phyloP scores from a whole-genome alignment of 768 basidiomycete genomes.

The Trametes maxima region DNA sequence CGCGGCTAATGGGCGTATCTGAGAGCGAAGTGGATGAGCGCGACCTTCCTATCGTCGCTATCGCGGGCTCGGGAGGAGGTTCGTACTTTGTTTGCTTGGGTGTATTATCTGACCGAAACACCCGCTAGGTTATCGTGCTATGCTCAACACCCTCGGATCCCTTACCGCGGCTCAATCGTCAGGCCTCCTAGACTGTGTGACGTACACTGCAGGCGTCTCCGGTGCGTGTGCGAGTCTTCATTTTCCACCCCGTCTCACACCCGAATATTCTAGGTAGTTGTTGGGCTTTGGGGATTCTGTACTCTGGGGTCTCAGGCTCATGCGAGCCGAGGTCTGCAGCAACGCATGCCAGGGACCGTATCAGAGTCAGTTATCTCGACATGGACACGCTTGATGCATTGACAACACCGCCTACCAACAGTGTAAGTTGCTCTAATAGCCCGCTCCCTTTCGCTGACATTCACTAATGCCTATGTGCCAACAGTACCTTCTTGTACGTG shows the following conservation, averaged over 20 bases:
- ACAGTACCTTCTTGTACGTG: constrained; percentile 30
- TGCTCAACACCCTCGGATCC: constrained; percentile 31
- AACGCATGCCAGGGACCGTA: constrained; percentile 26
- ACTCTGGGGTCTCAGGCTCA: constrained; percentile 30
- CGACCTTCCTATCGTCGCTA: constrained; percentile 30
- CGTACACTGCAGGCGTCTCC: constrained; percentile 32
- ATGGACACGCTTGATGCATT: constrained; percentile 29
- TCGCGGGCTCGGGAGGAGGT: constrained; percentile 34
- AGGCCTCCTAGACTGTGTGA: constrained; percentile 27
- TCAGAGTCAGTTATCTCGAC: constrained; percentile 29
- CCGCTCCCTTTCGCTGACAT: background rate
- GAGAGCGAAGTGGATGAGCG: constrained; percentile 29
- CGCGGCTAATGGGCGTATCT: constrained; percentile 25
- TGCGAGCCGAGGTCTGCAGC: constrained; percentile 14
- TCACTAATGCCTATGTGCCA: background rate
- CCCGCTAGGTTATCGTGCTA: constrained; percentile 29
- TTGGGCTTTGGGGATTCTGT: constrained; percentile 31
- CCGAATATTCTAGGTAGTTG: constrained; percentile 25
- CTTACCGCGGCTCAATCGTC: constrained; percentile 22
- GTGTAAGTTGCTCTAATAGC: constrained; percentile 8
- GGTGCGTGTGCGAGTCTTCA: constrained; percentile 8
- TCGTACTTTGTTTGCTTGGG: background rate
- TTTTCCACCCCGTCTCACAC: background rate
- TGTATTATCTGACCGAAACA: too few relatives aligned
- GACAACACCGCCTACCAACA: constrained; percentile 29